Conservation (phyloP, 2,329 filamentous ascomycete species). For the Fusarium nematophilum region DNA sequence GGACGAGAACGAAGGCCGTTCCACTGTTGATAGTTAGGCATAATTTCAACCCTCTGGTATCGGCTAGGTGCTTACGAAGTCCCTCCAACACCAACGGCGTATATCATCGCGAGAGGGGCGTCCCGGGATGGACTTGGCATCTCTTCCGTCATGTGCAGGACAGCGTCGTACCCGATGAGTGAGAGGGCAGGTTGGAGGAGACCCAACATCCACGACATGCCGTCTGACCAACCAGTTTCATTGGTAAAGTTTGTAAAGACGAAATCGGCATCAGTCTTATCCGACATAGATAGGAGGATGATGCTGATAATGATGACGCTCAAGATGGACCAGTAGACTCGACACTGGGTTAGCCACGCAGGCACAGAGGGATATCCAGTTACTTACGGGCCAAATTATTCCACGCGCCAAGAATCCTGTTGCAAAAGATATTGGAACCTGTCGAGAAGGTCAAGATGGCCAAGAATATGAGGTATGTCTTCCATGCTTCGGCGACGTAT, state of each 20-base stretch:
- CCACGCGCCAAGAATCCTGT: conserved; percentile 54
- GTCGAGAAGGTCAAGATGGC: conserved; percentile 28
- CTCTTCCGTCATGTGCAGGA: conserved; percentile 59
- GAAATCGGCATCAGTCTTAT: conserved; percentile 54
- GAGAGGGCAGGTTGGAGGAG: conserved; percentile 54
- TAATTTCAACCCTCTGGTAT: not conserved
- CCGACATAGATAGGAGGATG: conserved; percentile 52
- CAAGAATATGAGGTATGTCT: conserved; percentile 57
- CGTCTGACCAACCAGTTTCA: conserved; percentile 58
- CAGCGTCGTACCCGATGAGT: conserved; percentile 57
- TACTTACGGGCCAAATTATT: conserved; percentile 54
- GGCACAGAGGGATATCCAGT: accelerated
- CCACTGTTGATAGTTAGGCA: conserved; percentile 38
- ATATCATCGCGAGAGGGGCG: conserved; percentile 56
- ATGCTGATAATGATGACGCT: conserved; percentile 58
- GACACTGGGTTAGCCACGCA: not conserved
- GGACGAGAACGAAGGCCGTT: conserved; percentile 53
- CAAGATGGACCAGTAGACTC: conserved; percentile 56
- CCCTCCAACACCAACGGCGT: conserved; percentile 56
- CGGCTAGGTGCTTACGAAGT: conserved; percentile 57
- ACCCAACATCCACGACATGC: conserved; percentile 60
- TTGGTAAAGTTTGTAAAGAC: conserved; percentile 60
- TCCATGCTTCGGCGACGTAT: conserved; percentile 52
- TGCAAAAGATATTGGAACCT: conserved; percentile 55
- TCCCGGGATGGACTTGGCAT: conserved; percentile 56